Evolutionary conservation across 2,329 filamentous ascomycete species (phyloP).

Genomic region (Epichloe baconii): DNA sequence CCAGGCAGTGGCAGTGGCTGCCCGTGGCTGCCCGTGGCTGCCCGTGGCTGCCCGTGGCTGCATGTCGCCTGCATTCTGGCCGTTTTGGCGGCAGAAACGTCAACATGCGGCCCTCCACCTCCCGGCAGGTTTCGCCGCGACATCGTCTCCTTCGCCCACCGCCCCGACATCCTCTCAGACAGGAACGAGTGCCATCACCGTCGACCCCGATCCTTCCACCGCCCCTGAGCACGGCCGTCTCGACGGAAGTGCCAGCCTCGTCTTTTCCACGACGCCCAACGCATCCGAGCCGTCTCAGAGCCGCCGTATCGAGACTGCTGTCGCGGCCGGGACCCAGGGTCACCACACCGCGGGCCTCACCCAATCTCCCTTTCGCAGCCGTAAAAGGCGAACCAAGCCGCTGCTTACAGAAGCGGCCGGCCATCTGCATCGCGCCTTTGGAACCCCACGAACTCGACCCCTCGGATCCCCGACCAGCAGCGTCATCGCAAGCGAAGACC

Average conservation of each 20-base stretch:
- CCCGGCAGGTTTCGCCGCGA: too few relatives aligned
- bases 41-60: not conserved
- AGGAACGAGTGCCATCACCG: too few relatives aligned
- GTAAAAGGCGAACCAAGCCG: constrained; percentile 15
- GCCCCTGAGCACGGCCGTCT: constrained; percentile 28
- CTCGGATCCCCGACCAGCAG: constrained; percentile 22
- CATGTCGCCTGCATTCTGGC: not conserved
- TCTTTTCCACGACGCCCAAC: constrained; percentile 37
- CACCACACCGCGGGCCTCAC: not conserved
- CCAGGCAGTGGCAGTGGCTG: too few relatives aligned
- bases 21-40: not conserved
- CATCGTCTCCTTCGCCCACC: too few relatives aligned
- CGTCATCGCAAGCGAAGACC: constrained; percentile 28
- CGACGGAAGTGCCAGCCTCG: constrained; percentile 29
- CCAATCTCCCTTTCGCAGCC: constrained; percentile 29
- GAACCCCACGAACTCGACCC: constrained; percentile 49
- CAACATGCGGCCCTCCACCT: too few relatives aligned
- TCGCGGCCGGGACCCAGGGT: too few relatives aligned
- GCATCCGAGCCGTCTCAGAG: constrained; percentile 19
- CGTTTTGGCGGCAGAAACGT: too few relatives aligned
- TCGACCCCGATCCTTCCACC: not conserved
- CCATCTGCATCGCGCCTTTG: constrained; percentile 39
- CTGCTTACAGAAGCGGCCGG: constrained; percentile 22
- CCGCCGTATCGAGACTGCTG: constrained; percentile 4
- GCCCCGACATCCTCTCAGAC: too few relatives aligned